Conservation (phyloP, 2,329 filamentous ascomycete species). For the Drechslerella stenobrocha region DNA sequence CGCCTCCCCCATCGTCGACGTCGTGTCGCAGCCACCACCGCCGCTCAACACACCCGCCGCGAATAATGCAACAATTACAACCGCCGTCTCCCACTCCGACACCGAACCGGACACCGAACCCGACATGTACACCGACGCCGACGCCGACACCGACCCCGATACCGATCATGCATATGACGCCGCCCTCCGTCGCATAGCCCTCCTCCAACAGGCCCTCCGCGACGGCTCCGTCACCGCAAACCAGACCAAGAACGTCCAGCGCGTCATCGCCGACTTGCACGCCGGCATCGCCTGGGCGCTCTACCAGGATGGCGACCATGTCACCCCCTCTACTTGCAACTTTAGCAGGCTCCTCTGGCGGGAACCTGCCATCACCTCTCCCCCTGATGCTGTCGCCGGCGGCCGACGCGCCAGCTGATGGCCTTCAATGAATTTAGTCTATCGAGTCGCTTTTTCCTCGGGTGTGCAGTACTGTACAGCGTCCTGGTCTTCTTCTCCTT, state of each 20-base stretch:
- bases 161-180: too few relatives aligned
- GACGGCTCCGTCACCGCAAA: conserved; percentile 14
- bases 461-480: too few relatives aligned
- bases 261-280: conserved; percentile 10
- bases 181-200: conserved; percentile 3
- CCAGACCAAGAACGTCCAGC: conserved; percentile 9
- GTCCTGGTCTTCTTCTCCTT: too few relatives aligned
- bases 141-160: neutral
- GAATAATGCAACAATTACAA: too few relatives aligned
- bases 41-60: too few relatives aligned
- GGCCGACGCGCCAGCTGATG: too few relatives aligned
- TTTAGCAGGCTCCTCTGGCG: conserved; percentile 23
- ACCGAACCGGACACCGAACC: neutral
- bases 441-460: too few relatives aligned
- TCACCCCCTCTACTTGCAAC: conserved; percentile 13
- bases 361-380: neutral
- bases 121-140: neutral
- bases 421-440: too few relatives aligned
- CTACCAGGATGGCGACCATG: conserved; percentile 11
- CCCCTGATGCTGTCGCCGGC: too few relatives aligned
- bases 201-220: conserved; percentile 7
- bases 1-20: too few relatives aligned
- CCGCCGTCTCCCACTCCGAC: neutral
- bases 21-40: too few relatives aligned
- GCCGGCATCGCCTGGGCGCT: conserved; percentile 14